Base-by-base conservation (phyloP, 371 early-diverging fungal genomes). In the Mortierella sp. region DNA sequence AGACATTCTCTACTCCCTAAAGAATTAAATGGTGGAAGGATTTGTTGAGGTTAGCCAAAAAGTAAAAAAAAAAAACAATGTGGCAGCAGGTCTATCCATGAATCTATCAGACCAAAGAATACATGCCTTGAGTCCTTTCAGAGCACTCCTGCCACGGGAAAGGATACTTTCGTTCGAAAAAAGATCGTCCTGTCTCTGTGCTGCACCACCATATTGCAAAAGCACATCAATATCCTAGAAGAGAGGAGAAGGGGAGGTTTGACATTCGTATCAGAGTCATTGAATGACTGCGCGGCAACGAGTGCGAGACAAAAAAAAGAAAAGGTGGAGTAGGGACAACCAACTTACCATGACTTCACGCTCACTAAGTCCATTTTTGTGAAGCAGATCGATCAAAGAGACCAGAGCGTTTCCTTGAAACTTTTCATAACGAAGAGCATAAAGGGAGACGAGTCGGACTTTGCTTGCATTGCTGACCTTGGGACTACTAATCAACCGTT, bases 1-100 rank as follows among this genome's bases (percentile, higher is more conserved):
- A 99, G 14, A 99, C 98, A 71, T 98, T 98, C 66, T 98, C 98
- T n/a, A 96, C 96, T 4, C 98, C 99, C 86, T 93, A 74, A 43
- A 80, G 7, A 46, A 58, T 30, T 12, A 25, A 16, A 45, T 21
- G 19, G 12, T 4, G 25, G 21, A 57, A 43, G 9, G 15, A 43
- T 9, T 4, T 48, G n/a, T 30, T 44, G 51, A 23, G 7, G 57
- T 57, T 14, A 18, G 59, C n/a, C n/a, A n/a, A 66, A 3, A 51
- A 16, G 16, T 25, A 25, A 44, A 12, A 3, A n/a, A 1, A 18
- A 11, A 25, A 52, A 3, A 15, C 0, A 4, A 15, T 9, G 1
- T 23, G 26, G 4, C 11, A 12, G 14, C 18, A 19, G 23, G 7
- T 25, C 18, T 14, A 25, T 44, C 52, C 9, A 52, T n/a, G 37